Percentiles rank a stretch among this genome's conserved stretches.
phyloP scores from a whole-genome alignment of 2,329 filamentous ascomycete genomes.

The Colletotrichum sidae region DNA sequence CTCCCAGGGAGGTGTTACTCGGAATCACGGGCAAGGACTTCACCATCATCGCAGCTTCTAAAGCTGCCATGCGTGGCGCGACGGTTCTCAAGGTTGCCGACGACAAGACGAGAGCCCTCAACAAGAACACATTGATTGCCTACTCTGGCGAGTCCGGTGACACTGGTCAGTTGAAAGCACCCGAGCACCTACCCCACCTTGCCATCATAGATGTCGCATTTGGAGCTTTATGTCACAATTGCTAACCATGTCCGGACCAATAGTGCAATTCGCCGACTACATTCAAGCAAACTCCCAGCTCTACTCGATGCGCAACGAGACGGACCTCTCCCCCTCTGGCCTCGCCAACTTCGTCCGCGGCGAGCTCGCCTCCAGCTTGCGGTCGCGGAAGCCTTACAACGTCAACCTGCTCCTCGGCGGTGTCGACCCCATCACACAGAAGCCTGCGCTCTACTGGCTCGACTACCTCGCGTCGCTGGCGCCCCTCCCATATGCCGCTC shows the following conservation, averaged over 20 bases:
- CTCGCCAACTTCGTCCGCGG: constrained; percentile 93
- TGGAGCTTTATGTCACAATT: not conserved
- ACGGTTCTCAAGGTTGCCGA: constrained; percentile 95
- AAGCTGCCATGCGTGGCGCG: constrained; percentile 97
- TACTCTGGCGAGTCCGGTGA: constrained; percentile 97
- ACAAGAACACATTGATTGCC: constrained; percentile 94
- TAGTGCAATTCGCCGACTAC: constrained; percentile 99
- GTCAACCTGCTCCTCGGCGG: constrained; percentile 97
- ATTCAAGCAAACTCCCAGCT: constrained; percentile 98
- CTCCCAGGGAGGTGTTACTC: constrained; percentile 90
- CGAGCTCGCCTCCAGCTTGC: constrained; percentile 90
- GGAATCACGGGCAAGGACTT: constrained; percentile 99
- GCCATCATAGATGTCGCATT: not conserved
- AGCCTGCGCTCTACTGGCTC: constrained; percentile 95
- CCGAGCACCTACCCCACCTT: constrained; percentile 9
- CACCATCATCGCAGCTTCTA: constrained; percentile 95
- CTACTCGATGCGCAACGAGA: constrained; percentile 98
- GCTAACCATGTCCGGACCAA: constrained; percentile 32
- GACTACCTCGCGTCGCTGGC: constrained; percentile 94
- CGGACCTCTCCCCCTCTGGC: constrained; percentile 88
- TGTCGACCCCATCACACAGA: constrained; percentile 89
- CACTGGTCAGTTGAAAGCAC: constrained; percentile 71
- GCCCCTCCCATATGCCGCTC: constrained; percentile 92
- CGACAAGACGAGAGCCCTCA: constrained; percentile 94
- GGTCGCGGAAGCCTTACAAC: constrained; percentile 93